Percentiles rank a stretch among this genome's conserved stretches.
These are phyloP conservation scores for Areca catechu DNA, from an alignment of 176 grass and related monocot genomes.

Conservation along the genomic window DNA sequence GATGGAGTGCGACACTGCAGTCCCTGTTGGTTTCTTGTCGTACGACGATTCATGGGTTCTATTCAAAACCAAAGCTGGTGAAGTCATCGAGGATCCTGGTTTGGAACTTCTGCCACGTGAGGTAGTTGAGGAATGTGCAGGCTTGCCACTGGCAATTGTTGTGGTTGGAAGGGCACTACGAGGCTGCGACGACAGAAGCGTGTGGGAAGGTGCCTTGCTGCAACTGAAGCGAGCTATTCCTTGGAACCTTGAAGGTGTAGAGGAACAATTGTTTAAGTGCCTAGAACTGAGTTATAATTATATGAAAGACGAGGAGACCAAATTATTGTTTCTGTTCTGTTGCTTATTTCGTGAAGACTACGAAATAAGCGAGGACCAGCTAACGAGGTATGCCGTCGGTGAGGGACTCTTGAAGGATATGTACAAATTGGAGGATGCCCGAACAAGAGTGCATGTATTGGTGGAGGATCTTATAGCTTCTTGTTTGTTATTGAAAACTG, in stretches of 20 bases:
- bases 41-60: constrained; percentile 25
- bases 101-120: constrained; percentile 16
- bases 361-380: constrained; percentile 22
- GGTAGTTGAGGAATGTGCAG: constrained; percentile 15
- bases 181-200: neutral
- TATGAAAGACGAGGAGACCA: neutral
- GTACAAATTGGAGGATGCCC: constrained; percentile 3
- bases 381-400: constrained; percentile 1
- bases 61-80: constrained; percentile 21
- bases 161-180: constrained; percentile 11
- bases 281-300: constrained; percentile 25
- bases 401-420: neutral
- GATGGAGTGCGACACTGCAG: too few relatives aligned
- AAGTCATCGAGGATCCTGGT: neutral
- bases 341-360: constrained; percentile 18
- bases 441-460: constrained; percentile 10
- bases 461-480: constrained; percentile 13
- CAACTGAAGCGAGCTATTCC: constrained; percentile 12
- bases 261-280: constrained; percentile 11
- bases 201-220: neutral
- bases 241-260: constrained; percentile 3
- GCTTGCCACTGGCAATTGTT: constrained; percentile 23
- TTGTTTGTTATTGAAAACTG: constrained; percentile 6
- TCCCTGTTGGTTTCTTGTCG: constrained; percentile 9
- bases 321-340: constrained; percentile 22